Conservation (phyloP, 305 asterid species). For the Euphrasia arctica region DNA sequence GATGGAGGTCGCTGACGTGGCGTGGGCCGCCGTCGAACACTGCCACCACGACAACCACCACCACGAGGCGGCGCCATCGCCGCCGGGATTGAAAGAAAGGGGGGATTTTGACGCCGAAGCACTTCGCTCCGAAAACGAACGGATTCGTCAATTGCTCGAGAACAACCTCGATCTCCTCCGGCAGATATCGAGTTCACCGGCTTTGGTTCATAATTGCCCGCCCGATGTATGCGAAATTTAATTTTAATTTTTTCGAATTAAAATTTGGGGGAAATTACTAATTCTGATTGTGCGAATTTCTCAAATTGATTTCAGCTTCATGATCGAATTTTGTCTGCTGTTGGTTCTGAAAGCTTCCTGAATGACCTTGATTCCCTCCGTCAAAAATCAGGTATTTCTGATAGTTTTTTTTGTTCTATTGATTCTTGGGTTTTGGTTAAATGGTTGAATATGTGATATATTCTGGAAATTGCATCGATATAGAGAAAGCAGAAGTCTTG, state of each 20-base stretch:
- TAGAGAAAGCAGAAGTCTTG: constrained; percentile 41
- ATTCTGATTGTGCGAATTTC: background rate
- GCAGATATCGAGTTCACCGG: constrained; percentile 49
- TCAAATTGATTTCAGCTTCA: constrained; percentile 53
- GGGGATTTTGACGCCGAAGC: constrained; percentile 39
- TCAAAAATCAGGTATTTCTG: constrained; percentile 49
- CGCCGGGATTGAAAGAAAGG: constrained; percentile 25
- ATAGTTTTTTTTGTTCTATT: background rate
- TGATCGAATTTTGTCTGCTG: constrained; percentile 56
- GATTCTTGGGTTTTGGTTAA: too few species aligned
- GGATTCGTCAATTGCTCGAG: constrained; percentile 69
- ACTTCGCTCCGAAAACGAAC: constrained; percentile 61
- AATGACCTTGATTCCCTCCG: constrained; percentile 53
- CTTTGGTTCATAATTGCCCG: constrained; percentile 56
- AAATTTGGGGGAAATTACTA: constrained; percentile 14
- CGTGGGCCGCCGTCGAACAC: constrained; percentile 75
- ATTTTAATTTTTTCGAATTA: background rate
- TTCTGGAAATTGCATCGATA: constrained; percentile 22
- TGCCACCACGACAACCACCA: constrained; percentile 61
- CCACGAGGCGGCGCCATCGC: constrained; percentile 36
- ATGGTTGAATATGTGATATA: too few species aligned
- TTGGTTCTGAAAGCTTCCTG: constrained; percentile 54
- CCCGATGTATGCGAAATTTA: constrained; percentile 46
- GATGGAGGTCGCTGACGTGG: constrained; percentile 92
- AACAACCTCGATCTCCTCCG: constrained; percentile 64